Conservation (phyloP, 2,329 filamentous ascomycete species). For the Colletotrichum nymphaeae region DNA sequence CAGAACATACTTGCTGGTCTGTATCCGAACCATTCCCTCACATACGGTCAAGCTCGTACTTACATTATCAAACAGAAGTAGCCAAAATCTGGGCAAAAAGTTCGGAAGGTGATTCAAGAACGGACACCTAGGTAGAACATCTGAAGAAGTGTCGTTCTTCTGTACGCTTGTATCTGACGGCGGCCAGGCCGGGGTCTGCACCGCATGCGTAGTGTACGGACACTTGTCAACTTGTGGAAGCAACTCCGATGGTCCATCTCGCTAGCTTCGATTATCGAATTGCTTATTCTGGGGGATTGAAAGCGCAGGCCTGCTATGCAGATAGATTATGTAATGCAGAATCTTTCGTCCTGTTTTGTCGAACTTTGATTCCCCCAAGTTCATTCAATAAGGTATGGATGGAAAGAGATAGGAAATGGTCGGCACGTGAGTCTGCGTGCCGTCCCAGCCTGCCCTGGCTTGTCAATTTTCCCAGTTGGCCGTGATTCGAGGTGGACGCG, state of each 20-base stretch:
- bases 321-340: neutral
- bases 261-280: conserved; percentile 9
- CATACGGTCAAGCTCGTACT: neutral
- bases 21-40: neutral
- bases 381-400: neutral
- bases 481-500: conserved; percentile 25
- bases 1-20: neutral
- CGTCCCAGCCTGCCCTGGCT: conserved; percentile 11
- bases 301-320: neutral
- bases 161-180: neutral
- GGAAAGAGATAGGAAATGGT: neutral
- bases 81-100: too few species aligned
- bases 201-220: neutral
- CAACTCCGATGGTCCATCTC: conserved; percentile 10
- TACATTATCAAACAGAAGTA: neutral
- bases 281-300: neutral
- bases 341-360: neutral
- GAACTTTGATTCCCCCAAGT: neutral
- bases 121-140: too few species aligned
- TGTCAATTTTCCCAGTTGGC: conserved; percentile 24
- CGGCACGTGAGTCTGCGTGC: conserved; percentile 13
- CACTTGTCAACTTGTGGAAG: conserved; percentile 3
- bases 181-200: neutral
- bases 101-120: neutral
- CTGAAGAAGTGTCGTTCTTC: neutral